Evolutionary conservation across 768 basidiomycete species (phyloP), one percentile per base, ranked within the genome.

Genomic region (Tylopilus rubrobrunneus): DNA sequence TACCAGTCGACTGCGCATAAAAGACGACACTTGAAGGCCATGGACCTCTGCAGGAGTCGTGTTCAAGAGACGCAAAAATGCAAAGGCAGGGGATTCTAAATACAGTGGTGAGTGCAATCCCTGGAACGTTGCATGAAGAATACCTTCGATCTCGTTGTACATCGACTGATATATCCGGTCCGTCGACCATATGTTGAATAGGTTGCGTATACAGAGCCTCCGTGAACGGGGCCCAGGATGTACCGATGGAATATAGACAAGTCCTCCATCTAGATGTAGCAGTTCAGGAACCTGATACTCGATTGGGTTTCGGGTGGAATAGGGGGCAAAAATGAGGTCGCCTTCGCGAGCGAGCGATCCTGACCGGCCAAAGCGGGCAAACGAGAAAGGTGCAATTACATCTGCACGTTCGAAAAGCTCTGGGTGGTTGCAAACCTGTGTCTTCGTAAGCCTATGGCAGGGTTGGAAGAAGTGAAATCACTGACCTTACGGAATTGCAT

Each of bases 401-500:
- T 98, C 97, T 27, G 95, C 95, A 15, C 97, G 84, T 68, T 98
- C 94, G 68, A 99, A 99, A 28, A 99, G 79, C 67, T 98, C 96
- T 0, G 97, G 97, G 62, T 99, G 97, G 63, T 98, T 98, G 78
- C 96, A 98, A 58, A 96, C 92, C 89, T 91, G 47, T 31, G 48
- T 37, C 8, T 25, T 45, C 40, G 29, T 59, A 17, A 62, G 51
- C 55, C 33, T 48, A 44, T 21, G 21, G 23, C 46, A 41, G 21
- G 43, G 25, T 45, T 34, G 36, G 48, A 44, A 55, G n/a, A 27
- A 53, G 45, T 31, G 12, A 40, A 41, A 46, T 37, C 23, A 53
- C 71, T 27, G 51, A 90, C 92, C 78, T 99, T 99, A 61, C 97
- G 86, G 78, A 98, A 98, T 69, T 99, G 97, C 97, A 99, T 99